Percentiles rank a stretch among this genome's conserved stretches.
Conservation (phyloP, 371 early-diverging fungal species). For the Apophysomyces trapeziformis region DNA sequence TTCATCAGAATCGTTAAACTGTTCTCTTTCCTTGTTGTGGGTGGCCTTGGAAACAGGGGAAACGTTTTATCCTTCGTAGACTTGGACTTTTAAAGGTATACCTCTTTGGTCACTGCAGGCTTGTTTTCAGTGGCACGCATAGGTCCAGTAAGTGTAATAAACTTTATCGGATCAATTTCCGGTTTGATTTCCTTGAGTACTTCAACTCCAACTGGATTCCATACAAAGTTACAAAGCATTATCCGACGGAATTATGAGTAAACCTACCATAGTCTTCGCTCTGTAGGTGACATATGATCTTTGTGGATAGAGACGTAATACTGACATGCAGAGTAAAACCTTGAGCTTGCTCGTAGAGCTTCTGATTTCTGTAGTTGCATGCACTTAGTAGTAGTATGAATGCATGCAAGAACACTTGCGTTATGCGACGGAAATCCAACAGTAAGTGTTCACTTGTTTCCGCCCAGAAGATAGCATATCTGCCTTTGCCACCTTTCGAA, state of each 20-base stretch:
- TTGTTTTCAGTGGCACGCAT: not conserved
- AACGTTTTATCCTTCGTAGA: too few relatives aligned
- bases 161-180: not conserved
- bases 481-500: constrained; percentile 28
- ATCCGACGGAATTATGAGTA: not conserved
- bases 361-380: not conserved
- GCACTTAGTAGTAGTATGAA: not conserved
- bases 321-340: not conserved
- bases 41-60: not conserved
- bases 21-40: not conserved
- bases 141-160: not conserved
- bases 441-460: constrained; percentile 30
- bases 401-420: constrained; percentile 29
- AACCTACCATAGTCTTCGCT: constrained; percentile 14
- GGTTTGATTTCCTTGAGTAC: not conserved
- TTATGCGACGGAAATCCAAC: constrained; percentile 42
- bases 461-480: constrained; percentile 39
- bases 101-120: not conserved
- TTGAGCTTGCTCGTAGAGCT: not conserved
- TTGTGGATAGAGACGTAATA: not conserved
- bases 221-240: not conserved
- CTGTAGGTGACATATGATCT: constrained; percentile 6
- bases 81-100: not conserved
- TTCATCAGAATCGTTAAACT: not conserved
- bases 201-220: constrained; percentile 1